Percentiles rank a stretch among this genome's conserved stretches.
phyloP scores from a whole-genome alignment of 805 yeast genomes.

The Wickerhamomyces subpelliculosus region DNA sequence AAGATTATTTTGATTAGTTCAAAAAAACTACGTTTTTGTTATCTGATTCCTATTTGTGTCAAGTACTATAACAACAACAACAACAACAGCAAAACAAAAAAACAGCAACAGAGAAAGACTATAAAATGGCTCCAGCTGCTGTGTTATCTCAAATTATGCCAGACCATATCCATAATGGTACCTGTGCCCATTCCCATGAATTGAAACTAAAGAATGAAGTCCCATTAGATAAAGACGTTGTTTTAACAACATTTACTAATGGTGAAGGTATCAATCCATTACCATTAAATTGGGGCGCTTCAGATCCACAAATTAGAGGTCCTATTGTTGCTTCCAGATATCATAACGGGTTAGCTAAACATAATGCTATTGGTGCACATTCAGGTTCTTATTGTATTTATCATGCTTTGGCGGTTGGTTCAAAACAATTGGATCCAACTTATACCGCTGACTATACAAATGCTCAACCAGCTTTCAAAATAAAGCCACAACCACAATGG shows the following conservation, averaged over 20 bases:
- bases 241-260: conserved; percentile 46
- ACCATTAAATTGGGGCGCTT: conserved; percentile 45
- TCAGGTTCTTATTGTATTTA: conserved; percentile 58
- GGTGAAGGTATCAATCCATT: conserved; percentile 45
- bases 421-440: conserved; percentile 44
- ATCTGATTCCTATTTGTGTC: no score
- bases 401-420: conserved; percentile 60
- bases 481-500: conserved; percentile 54
- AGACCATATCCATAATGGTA: conserved; percentile 2
- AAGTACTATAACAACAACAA: no score
- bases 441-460: conserved; percentile 56
- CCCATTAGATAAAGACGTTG: conserved; percentile 23
- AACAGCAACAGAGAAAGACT: no score
- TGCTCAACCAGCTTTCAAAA: conserved; percentile 52
- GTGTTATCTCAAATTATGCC: conserved; percentile 5
- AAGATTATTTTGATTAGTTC: no score
- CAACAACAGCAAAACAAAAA: no score
- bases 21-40: no score
- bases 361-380: conserved; percentile 61
- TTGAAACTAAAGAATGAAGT: conserved; percentile 15
- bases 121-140: conserved; percentile 24
- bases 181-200: conserved; percentile 4
- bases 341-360: conserved; percentile 41
- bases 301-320: conserved; percentile 42
- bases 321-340: conserved; percentile 51